Evolutionary conservation across 73 alveolate species (phyloP), one percentile per base, ranked within the genome.

Genomic region (Paramecium caudatum): DNA sequence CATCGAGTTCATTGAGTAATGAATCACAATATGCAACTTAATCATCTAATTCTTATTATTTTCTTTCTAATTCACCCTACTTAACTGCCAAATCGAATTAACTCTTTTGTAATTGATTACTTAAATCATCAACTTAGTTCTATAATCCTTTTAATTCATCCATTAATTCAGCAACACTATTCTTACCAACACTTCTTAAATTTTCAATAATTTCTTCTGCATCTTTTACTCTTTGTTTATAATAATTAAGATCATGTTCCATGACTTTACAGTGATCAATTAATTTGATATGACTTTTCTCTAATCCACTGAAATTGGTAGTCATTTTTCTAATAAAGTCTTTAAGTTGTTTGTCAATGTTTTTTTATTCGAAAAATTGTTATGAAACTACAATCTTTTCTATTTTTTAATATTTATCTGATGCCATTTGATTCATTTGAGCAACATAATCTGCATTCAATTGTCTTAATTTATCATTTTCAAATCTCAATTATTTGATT

Each of bases 321-420:
- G 93, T 78, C 84, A 86, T 62, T 47, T 86, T 86, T 63, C 90
- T 63, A 50, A 86, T 63, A 62, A 86, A 86, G 65, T 86, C 93
- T n/a, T 86, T 86, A 1, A 86, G 69, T 63, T 86, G 62, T 32
- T 61, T 62, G 23, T 86, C 84, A n/a, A 86, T 62, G 25, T 63
- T 41, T 34, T 86, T 78, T 30, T 70, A 86, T 86, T 86, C 93
- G 55, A 86, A 86, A 61, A 86, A 86, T 63, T 86, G 32, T 62
- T 70, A 41, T 13, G 74, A 37, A 41, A 86, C 84, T 41, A 86
- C 84, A 47, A 86, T 86, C 23, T 86, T 86, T 23, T 86, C 93
- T 2, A 78, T 78, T 30, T 70, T 78, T 33, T 78, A 55, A 45
- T 62, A 78, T 86, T 86, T 86, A 17, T 78, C 84, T 16, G 87